Conservation (phyloP, 768 basidiomycete genomes). For the Boletus edulis region DNA sequence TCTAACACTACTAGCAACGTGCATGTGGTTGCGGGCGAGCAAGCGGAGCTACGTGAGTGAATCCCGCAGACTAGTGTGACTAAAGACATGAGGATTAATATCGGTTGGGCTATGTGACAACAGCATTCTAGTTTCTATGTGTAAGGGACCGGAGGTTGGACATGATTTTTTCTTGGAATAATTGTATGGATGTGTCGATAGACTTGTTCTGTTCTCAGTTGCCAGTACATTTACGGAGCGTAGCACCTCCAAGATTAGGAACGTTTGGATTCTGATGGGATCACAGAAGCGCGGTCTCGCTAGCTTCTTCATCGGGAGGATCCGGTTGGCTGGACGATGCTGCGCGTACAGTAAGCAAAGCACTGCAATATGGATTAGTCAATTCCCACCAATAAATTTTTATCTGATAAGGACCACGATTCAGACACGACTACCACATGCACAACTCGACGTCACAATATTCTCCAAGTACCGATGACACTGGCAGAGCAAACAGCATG, state of each 20-base stretch:
- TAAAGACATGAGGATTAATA: constrained; percentile 20
- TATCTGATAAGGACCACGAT: constrained; percentile 26
- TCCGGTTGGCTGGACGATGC: too few relatives aligned
- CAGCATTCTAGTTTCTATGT: constrained; percentile 37
- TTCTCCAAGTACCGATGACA: background rate
- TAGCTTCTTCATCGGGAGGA: too few relatives aligned
- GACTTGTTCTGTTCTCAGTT: too few relatives aligned
- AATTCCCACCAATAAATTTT: constrained; percentile 4
- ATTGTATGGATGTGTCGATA: background rate
- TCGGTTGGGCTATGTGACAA: constrained; percentile 10
- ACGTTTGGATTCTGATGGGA: too few relatives aligned
- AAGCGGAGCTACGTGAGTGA: constrained; percentile 40
- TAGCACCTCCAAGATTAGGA: too few relatives aligned
- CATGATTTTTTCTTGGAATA: background rate
- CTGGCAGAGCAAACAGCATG: background rate
- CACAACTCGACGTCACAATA: background rate
- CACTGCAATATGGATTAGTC: constrained; percentile 16
- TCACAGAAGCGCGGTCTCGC: too few relatives aligned
- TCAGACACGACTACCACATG: background rate
- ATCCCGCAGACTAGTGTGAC: constrained; percentile 42
- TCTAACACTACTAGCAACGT: constrained; percentile 53
- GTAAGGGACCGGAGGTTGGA: constrained; percentile 6
- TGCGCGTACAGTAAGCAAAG: too few relatives aligned
- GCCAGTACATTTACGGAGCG: too few relatives aligned
- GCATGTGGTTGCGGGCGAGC: constrained; percentile 46